Conservation (phyloP, 1,139 yeast genomes). For the Debaryomyces fabryi region DNA sequence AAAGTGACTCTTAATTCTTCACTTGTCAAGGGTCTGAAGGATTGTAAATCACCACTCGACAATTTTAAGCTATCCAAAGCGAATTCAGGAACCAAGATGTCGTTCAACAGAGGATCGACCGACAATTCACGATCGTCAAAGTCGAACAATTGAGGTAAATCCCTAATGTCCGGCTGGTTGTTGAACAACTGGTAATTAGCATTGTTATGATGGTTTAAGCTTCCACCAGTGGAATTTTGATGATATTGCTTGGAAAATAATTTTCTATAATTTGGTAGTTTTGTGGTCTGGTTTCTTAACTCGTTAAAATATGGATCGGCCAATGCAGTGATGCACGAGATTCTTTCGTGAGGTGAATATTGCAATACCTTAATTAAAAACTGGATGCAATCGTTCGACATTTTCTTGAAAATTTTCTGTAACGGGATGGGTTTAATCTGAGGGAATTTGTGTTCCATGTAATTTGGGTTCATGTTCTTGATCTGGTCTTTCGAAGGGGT, state of each 20-base stretch:
- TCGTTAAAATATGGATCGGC: conserved; percentile 78
- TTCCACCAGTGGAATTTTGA: conserved; percentile 16
- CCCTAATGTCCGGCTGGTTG: conserved; percentile 44
- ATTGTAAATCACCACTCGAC: conserved; percentile 27
- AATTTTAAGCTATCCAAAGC: conserved; percentile 36
- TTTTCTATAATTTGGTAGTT: conserved; percentile 56
- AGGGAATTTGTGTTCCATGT: conserved; percentile 97
- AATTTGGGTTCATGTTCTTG: conserved; percentile 93
- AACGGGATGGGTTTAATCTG: conserved; percentile 94
- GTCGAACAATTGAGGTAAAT: conserved; percentile 51
- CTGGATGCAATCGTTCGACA: conserved; percentile 61
- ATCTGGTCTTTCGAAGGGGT: conserved; percentile 95
- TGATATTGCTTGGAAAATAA: conserved; percentile 45
- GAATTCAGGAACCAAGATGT: conserved; percentile 42
- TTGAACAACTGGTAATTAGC: conserved; percentile 44
- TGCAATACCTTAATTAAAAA: conserved; percentile 63
- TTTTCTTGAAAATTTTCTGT: conserved; percentile 75
- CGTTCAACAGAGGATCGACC: conserved; percentile 39
- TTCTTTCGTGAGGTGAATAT: conserved; percentile 74
- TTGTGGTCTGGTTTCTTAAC: conserved; percentile 57
- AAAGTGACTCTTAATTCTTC: conserved; percentile 41
- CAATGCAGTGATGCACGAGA: conserved; percentile 70
- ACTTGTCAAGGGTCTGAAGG: conserved; percentile 37
- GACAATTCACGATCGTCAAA: conserved; percentile 53
- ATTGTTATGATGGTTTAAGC: conserved; percentile 20